Percentiles rank a stretch among this genome's conserved stretches.
Evolutionary conservation across 495 filamentous ascomycete genomes (phyloP).

Genomic region (Chlorociboria aeruginascens): DNA sequence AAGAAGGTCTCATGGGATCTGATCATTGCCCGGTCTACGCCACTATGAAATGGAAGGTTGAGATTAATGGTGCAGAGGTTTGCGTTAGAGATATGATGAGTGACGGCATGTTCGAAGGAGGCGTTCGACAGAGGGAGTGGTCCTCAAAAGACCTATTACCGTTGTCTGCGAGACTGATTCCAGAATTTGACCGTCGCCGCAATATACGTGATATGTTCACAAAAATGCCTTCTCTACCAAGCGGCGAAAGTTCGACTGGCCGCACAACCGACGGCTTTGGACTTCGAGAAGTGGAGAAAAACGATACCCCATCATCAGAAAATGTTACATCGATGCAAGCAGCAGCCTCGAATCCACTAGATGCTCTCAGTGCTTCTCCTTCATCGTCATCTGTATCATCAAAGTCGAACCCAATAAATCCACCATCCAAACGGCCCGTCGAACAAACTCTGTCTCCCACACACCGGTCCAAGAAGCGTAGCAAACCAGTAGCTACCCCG

Average conservation of each 20-base stretch:
- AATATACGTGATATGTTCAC: conserved; percentile 92
- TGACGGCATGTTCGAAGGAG: conserved; percentile 58
- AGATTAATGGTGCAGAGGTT: conserved; percentile 33
- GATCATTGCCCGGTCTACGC: conserved; percentile 95
- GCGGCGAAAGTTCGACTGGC: conserved; percentile 5
- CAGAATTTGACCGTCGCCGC: conserved; percentile 73
- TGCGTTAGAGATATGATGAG: conserved; percentile 69
- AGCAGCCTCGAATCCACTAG: no score
- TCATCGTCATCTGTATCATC: background rate
- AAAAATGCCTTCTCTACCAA: conserved; percentile 21
- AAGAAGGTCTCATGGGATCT: conserved; percentile 89
- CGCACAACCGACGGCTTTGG: background rate
- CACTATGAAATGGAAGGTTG: conserved; percentile 52
- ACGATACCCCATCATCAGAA: background rate
- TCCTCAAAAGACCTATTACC: conserved; percentile 52
- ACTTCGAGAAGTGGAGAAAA: no score
- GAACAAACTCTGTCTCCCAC: background rate
- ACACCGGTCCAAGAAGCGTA: conserved; percentile 7
- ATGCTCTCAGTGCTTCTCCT: no score
- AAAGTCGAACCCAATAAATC: conserved; percentile 4
- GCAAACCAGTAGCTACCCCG: conserved; percentile 3
- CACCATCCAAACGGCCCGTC: conserved; percentile 2
- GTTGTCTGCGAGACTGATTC: conserved; percentile 69
- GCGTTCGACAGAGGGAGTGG: conserved; percentile 56
- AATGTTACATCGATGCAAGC: no score